Evolutionary conservation across 2,329 filamentous ascomycete genomes (phyloP).

Genomic region (Scytalidium lignicola): DNA sequence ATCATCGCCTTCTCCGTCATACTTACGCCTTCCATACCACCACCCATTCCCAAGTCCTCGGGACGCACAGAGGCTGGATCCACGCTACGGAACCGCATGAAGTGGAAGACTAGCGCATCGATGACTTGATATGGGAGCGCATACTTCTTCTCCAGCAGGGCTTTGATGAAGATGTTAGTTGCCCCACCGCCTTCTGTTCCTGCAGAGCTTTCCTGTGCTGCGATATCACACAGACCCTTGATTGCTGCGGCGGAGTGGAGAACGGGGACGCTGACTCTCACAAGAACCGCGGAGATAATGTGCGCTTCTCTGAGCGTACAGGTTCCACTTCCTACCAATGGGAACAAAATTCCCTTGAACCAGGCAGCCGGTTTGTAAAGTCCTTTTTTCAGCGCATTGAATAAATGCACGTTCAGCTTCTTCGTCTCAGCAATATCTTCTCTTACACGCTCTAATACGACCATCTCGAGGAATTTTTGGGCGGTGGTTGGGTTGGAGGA

Average conservation of each 20-base stretch:
- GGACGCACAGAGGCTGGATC: conserved; percentile 53
- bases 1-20: conserved; percentile 28
- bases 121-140: conserved; percentile 92
- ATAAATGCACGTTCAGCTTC: conserved; percentile 92
- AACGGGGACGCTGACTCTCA: conserved; percentile 80
- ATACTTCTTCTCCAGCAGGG: conserved; percentile 93
- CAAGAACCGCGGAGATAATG: conserved; percentile 82
- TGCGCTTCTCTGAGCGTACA: conserved; percentile 89
- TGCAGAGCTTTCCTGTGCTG: conserved; percentile 79
- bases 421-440: conserved; percentile 92
- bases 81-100: conserved; percentile 76
- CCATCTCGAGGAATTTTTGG: conserved; percentile 79
- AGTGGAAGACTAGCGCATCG: conserved; percentile 93
- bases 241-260: conserved; percentile 89
- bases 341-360: conserved; percentile 95
- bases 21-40: conserved; percentile 48
- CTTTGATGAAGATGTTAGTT: conserved; percentile 92
- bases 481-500: conserved; percentile 75
- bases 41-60: conserved; percentile 33
- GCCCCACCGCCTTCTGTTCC: conserved; percentile 83
- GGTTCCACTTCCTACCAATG: conserved; percentile 76
- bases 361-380: conserved; percentile 93
- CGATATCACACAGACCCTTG: conserved; percentile 89
- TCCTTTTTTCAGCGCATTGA: conserved; percentile 87
- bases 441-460: conserved; percentile 84